Evolutionary conservation across 345 rosid species (phyloP).

Genomic region (Combretum micranthum): DNA sequence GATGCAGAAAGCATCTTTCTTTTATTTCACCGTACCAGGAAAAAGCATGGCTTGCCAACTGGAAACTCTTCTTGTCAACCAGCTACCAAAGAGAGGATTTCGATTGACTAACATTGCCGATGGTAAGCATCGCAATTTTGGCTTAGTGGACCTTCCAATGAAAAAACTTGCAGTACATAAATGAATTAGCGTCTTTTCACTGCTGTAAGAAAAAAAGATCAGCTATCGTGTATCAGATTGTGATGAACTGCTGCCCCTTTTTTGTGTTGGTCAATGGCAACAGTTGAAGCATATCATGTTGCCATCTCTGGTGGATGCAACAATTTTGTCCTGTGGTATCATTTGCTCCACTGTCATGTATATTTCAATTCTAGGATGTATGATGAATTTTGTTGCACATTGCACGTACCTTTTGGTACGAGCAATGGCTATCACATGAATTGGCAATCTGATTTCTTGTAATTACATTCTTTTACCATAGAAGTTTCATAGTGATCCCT

Average conservation of each 20-base stretch:
- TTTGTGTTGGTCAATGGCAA: background rate
- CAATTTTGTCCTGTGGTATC: constrained; percentile 38
- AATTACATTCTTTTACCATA: too few species aligned
- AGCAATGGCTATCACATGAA: too few species aligned
- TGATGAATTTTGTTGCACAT: too few species aligned
- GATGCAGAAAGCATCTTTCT: constrained; percentile 58
- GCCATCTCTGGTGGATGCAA: constrained; percentile 20
- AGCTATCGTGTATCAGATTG: too few species aligned
- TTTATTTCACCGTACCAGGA: constrained; percentile 74
- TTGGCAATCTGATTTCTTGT: too few species aligned
- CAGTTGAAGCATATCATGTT: background rate
- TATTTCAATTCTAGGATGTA: background rate
- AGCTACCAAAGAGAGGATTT: constrained; percentile 60
- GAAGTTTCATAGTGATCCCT: too few species aligned
- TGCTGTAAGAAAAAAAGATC: background rate
- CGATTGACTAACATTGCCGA: constrained; percentile 63
- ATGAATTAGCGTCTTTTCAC: background rate
- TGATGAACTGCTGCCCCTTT: too few species aligned
- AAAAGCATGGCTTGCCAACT: constrained; percentile 90
- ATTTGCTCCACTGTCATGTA: constrained; percentile 30
- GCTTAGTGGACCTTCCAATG: constrained; percentile 31
- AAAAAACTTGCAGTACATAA: constrained; percentile 27
- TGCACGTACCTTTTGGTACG: too few species aligned
- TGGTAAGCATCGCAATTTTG: constrained; percentile 90
- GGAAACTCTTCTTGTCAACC: constrained; percentile 92